Evolutionary conservation across 495 filamentous ascomycete genomes (phyloP).

Genomic region (Usnea hakonensis): DNA sequence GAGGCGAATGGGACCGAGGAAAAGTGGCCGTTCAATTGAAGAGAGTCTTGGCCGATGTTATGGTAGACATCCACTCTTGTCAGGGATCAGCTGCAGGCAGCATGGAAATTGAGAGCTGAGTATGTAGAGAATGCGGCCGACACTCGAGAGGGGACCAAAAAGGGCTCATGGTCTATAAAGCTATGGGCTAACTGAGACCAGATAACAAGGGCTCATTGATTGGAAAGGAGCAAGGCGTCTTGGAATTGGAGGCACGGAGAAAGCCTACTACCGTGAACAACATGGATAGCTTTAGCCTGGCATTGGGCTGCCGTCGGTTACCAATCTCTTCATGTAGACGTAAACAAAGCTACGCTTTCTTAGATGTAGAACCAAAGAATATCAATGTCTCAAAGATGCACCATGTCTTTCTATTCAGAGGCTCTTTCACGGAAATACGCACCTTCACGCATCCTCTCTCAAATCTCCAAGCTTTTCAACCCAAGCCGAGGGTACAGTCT

Average conservation of each 20-base stretch:
- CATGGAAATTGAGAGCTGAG: constrained; percentile 18
- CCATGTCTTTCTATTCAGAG: neutral
- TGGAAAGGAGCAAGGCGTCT: constrained; percentile 1
- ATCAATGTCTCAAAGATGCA: neutral
- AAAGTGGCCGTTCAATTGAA: constrained; percentile 54
- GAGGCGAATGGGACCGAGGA: constrained; percentile 73
- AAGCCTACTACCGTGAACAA: neutral
- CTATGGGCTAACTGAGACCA: neutral
- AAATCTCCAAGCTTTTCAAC: constrained; percentile 78
- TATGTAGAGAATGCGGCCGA: neutral
- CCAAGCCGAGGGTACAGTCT: constrained; percentile 66
- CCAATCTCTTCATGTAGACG: neutral
- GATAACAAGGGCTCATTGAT: neutral
- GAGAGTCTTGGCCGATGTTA: constrained; percentile 69
- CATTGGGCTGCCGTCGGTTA: neutral
- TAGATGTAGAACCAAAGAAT: neutral
- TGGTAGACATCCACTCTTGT: constrained; percentile 67
- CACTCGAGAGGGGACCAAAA: neutral
- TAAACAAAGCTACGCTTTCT: neutral
- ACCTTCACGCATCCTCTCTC: neutral
- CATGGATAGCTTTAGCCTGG: neutral
- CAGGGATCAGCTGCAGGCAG: constrained; percentile 44
- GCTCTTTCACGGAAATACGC: neutral
- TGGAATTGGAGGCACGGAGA: neutral
- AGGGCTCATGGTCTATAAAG: neutral